Percentiles rank a stretch among this genome's conserved stretches.
These are phyloP conservation scores for Chalciporus pseudorubinellus DNA, from an alignment of 768 basidiomycete species.

Conservation along the genomic window DNA sequence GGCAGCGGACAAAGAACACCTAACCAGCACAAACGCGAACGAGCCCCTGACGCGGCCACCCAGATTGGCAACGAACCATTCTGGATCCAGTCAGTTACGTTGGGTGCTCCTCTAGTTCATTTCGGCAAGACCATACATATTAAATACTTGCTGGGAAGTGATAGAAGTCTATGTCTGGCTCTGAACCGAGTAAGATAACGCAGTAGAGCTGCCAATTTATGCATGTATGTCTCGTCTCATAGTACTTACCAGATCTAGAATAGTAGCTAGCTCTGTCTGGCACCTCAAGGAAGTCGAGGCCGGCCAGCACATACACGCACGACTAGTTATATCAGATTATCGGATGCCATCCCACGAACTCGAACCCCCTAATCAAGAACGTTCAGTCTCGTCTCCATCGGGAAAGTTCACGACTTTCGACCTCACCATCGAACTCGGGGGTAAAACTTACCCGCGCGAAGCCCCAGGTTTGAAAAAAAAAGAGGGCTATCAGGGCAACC, in stretches of 20 bases:
- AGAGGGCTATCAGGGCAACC: background rate
- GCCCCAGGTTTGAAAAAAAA: too few relatives aligned
- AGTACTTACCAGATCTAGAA: background rate
- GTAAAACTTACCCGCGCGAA: too few relatives aligned
- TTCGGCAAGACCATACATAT: too few relatives aligned
- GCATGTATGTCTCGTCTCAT: background rate
- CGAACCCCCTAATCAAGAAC: background rate
- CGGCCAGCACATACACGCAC: background rate
- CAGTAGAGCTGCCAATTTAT: background rate
- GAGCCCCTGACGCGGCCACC: too few relatives aligned
- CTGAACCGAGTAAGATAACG: background rate
- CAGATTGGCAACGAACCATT: too few relatives aligned
- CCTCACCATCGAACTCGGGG: background rate
- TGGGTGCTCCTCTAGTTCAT: too few relatives aligned
- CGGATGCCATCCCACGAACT: background rate
- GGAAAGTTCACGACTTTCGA: background rate
- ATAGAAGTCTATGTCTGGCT: too few relatives aligned
- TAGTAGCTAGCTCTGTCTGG: background rate
- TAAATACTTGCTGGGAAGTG: too few relatives aligned
- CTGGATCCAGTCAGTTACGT: too few relatives aligned
- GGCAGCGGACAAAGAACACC: too few relatives aligned
- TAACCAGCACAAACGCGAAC: too few relatives aligned
- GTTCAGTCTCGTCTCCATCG: background rate
- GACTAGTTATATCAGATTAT: background rate
- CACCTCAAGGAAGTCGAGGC: background rate